Evolutionary conservation across 352 stramenopile genomes (phyloP).

Genomic region (Phytopythium sindhum): DNA sequence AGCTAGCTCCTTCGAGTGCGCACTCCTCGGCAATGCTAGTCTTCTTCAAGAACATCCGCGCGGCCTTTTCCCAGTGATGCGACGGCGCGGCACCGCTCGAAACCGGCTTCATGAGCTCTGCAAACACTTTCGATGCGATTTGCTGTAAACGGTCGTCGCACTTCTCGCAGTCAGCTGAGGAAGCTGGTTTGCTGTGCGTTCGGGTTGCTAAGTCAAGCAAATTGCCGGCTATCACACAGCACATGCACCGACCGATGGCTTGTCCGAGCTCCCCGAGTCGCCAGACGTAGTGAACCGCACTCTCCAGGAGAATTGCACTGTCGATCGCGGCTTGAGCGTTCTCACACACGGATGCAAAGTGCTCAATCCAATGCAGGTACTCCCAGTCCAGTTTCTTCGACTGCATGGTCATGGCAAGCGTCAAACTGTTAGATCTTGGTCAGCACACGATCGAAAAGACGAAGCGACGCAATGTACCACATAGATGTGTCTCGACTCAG

Average conservation of each 20-base stretch:
- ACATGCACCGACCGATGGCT: constrained; percentile 17
- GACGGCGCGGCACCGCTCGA: constrained; percentile 8
- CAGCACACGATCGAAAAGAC: not conserved
- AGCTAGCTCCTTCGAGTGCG: not conserved
- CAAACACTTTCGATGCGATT: constrained; percentile 16
- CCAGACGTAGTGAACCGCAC: constrained; percentile 27
- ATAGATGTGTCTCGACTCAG: constrained; percentile 18
- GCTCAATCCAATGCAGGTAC: constrained; percentile 59
- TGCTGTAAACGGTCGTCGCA: constrained; percentile 16
- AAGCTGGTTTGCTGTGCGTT: not conserved
- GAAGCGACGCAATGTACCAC: constrained; percentile 17
- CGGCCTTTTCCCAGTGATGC: constrained; percentile 29
- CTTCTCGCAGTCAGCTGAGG: not conserved
- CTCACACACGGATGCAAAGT: constrained; percentile 53
- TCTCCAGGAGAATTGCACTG: constrained; percentile 34
- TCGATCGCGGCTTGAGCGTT: constrained; percentile 20
- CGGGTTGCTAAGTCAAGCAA: constrained; percentile 20
- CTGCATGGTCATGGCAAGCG: constrained; percentile 15
- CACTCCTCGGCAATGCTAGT: constrained; percentile 6
- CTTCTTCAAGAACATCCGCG: constrained; percentile 35
- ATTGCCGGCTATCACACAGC: constrained; percentile 20
- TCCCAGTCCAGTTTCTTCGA: constrained; percentile 46
- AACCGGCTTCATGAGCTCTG: constrained; percentile 16
- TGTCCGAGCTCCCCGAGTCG: constrained; percentile 11
- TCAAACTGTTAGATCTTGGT: not conserved